phyloP scores from a whole-genome alignment of 1,284 basidiomycete genomes.

The Ustilago esculenta region DNA sequence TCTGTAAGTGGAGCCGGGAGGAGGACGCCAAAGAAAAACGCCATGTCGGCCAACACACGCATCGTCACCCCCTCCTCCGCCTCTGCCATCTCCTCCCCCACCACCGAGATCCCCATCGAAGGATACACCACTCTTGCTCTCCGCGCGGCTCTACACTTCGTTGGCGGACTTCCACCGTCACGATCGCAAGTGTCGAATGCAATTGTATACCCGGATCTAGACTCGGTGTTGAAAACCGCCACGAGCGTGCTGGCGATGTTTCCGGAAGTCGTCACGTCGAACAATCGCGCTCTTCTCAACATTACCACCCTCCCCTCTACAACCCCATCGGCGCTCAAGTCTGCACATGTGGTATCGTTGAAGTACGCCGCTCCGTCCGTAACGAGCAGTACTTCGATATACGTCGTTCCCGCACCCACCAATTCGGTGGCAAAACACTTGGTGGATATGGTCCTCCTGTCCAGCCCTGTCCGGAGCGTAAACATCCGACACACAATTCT shows the following conservation, averaged over 20 bases:
- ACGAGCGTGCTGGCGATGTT: conserved; percentile 35
- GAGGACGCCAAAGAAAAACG: conserved; percentile 37
- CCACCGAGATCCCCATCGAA: conserved; percentile 5
- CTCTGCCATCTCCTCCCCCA: conserved; percentile 7
- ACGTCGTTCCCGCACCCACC: conserved; percentile 4
- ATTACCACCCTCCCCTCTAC: conserved; percentile 8
- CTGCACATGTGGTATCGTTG: conserved; percentile 7
- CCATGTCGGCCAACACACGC: conserved; percentile 44
- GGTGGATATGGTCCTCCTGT: conserved; percentile 2
- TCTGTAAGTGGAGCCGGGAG: neutral
- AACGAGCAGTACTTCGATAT: conserved; percentile 6
- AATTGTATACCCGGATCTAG: conserved; percentile 8
- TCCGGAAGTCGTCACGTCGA: conserved; percentile 54
- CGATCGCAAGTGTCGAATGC: neutral
- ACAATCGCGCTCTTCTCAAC: conserved; percentile 37
- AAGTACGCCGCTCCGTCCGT: conserved; percentile 25
- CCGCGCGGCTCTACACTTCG: neutral
- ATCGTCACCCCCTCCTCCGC: conserved; percentile 21
- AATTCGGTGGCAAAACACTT: neutral
- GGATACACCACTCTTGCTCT: conserved; percentile 13
- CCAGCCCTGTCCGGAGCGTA: conserved; percentile 5
- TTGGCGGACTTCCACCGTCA: conserved; percentile 21
- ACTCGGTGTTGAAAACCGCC: conserved; percentile 11
- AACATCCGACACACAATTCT: neutral
- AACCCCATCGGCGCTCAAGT: neutral